Conservation (phyloP, 163 green algal genomes). For the Scenedesmus sp. region DNA sequence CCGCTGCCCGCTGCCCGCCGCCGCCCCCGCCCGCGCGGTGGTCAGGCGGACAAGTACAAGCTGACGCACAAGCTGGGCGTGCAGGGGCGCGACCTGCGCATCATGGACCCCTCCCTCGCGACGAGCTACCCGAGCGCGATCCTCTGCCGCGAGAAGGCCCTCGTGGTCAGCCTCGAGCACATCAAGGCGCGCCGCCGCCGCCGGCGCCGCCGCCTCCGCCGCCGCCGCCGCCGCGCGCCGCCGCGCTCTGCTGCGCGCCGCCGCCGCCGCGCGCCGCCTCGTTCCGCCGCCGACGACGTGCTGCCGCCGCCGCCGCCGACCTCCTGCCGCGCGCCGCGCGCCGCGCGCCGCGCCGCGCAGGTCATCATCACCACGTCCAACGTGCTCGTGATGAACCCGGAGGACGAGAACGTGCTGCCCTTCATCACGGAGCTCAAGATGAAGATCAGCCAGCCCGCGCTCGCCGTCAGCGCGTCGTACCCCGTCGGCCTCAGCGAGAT, state of each 20-base stretch:
- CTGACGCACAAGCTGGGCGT: conserved; percentile 78
- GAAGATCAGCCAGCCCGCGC: conserved; percentile 34
- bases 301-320: neutral
- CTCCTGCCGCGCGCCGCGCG: neutral
- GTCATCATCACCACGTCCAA: conserved; percentile 78
- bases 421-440: conserved; percentile 84
- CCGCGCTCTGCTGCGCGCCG: neutral
- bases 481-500: conserved; percentile 31
- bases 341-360: no score
- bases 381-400: conserved; percentile 84
- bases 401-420: conserved; percentile 60
- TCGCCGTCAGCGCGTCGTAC: conserved; percentile 18
- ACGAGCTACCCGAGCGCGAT: conserved; percentile 87
- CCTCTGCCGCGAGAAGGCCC: conserved; percentile 84
- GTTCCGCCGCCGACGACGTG: neutral
- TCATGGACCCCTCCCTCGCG: conserved; percentile 85
- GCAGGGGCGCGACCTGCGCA: conserved; percentile 74
- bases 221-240: neutral
- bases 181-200: conserved; percentile 86
- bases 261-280: no score
- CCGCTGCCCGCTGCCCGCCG: no score
- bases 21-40: no score
- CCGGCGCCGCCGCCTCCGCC: no score
- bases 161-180: conserved; percentile 92
- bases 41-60: conserved; percentile 72